Evolutionary conservation across 2,329 filamentous ascomycete genomes (phyloP).

Genomic region (Hymenoscyphus fraxineus): DNA sequence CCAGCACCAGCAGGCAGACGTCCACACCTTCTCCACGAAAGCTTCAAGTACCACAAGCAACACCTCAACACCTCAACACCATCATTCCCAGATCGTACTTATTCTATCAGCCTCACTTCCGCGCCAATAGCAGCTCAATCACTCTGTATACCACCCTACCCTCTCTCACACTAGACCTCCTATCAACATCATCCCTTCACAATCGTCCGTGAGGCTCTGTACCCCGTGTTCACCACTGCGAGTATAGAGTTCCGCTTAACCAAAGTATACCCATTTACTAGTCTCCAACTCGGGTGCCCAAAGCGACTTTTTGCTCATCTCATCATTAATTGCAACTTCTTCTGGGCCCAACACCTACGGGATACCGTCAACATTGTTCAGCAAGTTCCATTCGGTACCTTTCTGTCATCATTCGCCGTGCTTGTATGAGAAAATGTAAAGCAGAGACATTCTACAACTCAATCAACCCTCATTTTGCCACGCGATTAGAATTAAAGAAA

Average conservation of each 20-base stretch:
- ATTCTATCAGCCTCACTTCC: not conserved
- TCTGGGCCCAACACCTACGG: not conserved
- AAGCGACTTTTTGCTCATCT: not conserved
- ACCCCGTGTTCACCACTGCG: not conserved
- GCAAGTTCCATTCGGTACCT: not conserved
- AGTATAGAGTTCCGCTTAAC: not conserved
- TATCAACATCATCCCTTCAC: not conserved
- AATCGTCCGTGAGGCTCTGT: not conserved
- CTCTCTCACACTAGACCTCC: not conserved
- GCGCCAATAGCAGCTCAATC: not conserved
- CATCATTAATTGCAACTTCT: not conserved
- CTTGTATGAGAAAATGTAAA: slow-evolving; percentile 1
- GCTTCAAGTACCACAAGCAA: not conserved
- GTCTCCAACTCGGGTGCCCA: not conserved
- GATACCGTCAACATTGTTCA: not conserved
- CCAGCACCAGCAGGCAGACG: not conserved
- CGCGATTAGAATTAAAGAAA: not conserved
- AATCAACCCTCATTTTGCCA: not conserved
- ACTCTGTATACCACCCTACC: not conserved
- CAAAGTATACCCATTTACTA: not conserved
- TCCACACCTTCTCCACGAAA: not conserved
- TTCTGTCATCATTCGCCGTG: not conserved
- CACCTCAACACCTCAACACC: not conserved
- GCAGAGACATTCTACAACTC: not conserved
- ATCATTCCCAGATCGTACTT: not conserved